Evolutionary conservation across 495 filamentous ascomycete genomes (phyloP).

Genomic region (Xylaria scruposa): DNA sequence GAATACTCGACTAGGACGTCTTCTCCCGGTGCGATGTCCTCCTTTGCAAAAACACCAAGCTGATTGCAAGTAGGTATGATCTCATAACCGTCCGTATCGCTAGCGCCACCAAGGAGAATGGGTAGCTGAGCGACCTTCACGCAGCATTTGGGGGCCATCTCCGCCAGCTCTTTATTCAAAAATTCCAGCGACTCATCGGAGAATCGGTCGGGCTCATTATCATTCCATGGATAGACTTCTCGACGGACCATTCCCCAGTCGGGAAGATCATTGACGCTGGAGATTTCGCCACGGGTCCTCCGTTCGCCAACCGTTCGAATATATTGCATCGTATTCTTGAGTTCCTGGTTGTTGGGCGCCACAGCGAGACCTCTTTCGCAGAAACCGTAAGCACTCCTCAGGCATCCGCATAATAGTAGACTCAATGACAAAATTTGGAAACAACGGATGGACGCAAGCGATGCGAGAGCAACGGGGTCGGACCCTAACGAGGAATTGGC

Average conservation of each 20-base stretch:
- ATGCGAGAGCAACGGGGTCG: conserved; percentile 44
- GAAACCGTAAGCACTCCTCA: conserved; percentile 73
- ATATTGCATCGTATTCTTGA: conserved; percentile 52
- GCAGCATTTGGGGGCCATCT: conserved; percentile 72
- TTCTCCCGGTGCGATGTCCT: conserved; percentile 78
- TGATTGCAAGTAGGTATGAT: conserved; percentile 68
- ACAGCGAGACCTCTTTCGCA: conserved; percentile 58
- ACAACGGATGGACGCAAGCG: conserved; percentile 54
- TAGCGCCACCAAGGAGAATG: conserved; percentile 60
- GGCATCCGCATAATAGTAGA: conserved; percentile 71
- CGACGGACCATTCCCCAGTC: conserved; percentile 80
- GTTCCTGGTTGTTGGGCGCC: conserved; percentile 53
- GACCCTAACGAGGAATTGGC: conserved; percentile 41
- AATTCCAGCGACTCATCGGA: conserved; percentile 67
- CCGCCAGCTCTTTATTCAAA: conserved; percentile 69
- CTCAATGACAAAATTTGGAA: conserved; percentile 65
- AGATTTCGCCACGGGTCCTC: conserved; percentile 47
- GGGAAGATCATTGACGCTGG: conserved; percentile 62
- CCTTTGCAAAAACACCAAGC: conserved; percentile 86
- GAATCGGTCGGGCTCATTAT: conserved; percentile 84
- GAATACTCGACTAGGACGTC: conserved; percentile 80
- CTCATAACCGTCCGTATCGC: conserved; percentile 50
- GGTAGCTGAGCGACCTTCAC: conserved; percentile 77
- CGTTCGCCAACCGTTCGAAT: conserved; percentile 56
- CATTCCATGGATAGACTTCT: conserved; percentile 94